Base-by-base conservation (phyloP, 352 stramenopile genomes). In the Pythium rishiriense region DNA sequence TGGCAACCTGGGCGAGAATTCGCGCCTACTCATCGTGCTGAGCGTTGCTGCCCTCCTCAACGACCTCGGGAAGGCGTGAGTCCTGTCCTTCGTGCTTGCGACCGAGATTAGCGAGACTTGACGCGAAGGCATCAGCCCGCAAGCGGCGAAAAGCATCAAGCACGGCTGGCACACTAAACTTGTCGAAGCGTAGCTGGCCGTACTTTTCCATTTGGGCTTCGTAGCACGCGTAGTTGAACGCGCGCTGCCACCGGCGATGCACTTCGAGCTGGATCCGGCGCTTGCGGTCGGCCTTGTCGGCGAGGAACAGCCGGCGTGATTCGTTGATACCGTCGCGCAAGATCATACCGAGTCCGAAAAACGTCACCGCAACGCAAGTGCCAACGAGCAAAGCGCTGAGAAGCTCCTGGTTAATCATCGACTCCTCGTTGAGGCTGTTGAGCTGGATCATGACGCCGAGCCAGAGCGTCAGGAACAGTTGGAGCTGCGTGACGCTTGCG, bases 401-500 rank as follows among this genome's bases (percentile, higher is more conserved):
- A 10, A 90, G 52, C 12, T 80, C 28, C 50, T 85, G 62, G 66
- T 93, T 82, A 66, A 93, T 87, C 14, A 86, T 64, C 19, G 81
- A 78, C 41, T 89, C 78, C 19, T 76, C 62, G 53, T 85, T 88
- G 35, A 88, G 48, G 28, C 77, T 76, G 49, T 90, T 85, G 17
- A 93, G 66, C n/a, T 74, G 72, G 48, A 87, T 88, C 75, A 93
- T 85, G 49, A 89, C 69, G 24, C 83, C 81, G 39, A 93, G 80
- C 83, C 83, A 93, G n/a, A 93, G 63, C 60, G 81, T 93, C 39
- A 93, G 73, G 70, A 87, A 91, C 42, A 91, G 76, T 66, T 93
- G 83, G 24, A 93, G 62, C 64, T 93, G 83, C 50, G 81, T 84
- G 57, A 91, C 76, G 55, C 81, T 89, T 39, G 76, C 81, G 29